These are phyloP conservation scores for Cyphellophora europaea DNA, from an alignment of 2,329 filamentous ascomycete species.

Conservation along the genomic window DNA sequence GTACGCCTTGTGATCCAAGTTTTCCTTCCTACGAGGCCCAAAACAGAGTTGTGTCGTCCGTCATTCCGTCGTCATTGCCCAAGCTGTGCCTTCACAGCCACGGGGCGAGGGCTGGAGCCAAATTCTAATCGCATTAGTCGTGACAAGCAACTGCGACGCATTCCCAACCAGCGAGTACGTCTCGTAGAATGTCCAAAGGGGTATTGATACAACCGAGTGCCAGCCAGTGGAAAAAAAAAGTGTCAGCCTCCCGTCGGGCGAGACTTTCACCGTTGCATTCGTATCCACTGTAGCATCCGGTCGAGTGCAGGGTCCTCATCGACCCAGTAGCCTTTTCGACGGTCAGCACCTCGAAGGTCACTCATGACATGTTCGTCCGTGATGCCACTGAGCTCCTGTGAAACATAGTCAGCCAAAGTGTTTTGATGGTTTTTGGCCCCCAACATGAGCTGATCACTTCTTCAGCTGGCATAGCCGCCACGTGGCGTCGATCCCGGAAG, in stretches of 20 bases:
- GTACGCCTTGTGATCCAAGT: too few relatives aligned
- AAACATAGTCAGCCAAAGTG: conserved; percentile 4
- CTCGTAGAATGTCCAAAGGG: too few relatives aligned
- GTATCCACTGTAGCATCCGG: conserved; percentile 38
- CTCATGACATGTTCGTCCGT: conserved; percentile 49
- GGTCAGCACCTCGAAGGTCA: conserved; percentile 46
- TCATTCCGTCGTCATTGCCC: too few relatives aligned
- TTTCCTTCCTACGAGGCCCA: too few relatives aligned
- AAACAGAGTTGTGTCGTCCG: too few relatives aligned
- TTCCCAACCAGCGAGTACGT: neutral
- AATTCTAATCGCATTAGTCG: neutral
- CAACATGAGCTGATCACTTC: conserved; percentile 13
- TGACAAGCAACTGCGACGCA: neutral
- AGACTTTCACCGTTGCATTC: conserved; percentile 23
- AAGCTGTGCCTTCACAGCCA: neutral
- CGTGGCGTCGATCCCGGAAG: conserved; percentile 6
- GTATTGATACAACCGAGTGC: too few relatives aligned
- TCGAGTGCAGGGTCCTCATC: conserved; percentile 49
- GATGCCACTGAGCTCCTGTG: conserved; percentile 46
- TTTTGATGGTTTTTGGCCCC: conserved; percentile 1
- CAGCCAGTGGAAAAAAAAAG: too few relatives aligned
- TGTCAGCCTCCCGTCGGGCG: neutral
- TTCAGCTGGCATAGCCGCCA: conserved; percentile 5
- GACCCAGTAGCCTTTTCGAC: conserved; percentile 51
- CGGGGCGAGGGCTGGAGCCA: neutral